Evolutionary conservation across 1,284 basidiomycete genomes (phyloP).

Genomic region (Tremellales sp.): DNA sequence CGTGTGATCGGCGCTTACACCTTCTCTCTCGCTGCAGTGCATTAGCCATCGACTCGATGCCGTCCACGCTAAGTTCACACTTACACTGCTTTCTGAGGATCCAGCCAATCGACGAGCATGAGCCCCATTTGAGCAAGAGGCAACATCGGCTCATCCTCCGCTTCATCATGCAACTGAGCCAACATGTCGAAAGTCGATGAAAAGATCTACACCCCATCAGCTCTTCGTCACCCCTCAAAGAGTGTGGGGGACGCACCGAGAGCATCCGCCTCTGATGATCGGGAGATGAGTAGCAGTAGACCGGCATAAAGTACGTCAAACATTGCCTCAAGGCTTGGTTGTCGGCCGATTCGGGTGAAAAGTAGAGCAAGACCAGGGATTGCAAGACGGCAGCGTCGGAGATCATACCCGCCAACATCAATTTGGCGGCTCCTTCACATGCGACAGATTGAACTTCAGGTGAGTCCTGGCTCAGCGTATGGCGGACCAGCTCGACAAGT

Average conservation of each 20-base stretch:
- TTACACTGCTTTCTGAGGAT: slow-evolving; percentile 74
- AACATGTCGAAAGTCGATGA: slow-evolving; percentile 69
- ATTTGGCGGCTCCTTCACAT: slow-evolving; percentile 80
- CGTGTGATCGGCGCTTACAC: slow-evolving; percentile 49
- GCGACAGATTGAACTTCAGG: slow-evolving; percentile 73
- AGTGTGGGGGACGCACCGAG: slow-evolving; percentile 54
- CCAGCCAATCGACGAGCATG: slow-evolving; percentile 89
- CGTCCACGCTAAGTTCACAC: slow-evolving; percentile 33
- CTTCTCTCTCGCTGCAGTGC: slow-evolving; percentile 40
- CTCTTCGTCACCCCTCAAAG: neutral
- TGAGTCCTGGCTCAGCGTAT: slow-evolving; percentile 68
- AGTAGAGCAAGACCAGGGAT: slow-evolving; percentile 74
- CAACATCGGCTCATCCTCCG: slow-evolving; percentile 74
- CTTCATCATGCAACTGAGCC: slow-evolving; percentile 60
- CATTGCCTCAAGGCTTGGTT: slow-evolving; percentile 90
- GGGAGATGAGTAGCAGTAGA: slow-evolving; percentile 82
- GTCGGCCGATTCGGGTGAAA: slow-evolving; percentile 77
- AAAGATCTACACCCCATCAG: slow-evolving; percentile 59
- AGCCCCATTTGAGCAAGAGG: slow-evolving; percentile 72
- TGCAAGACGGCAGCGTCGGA: slow-evolving; percentile 73
- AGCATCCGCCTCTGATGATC: slow-evolving; percentile 75
- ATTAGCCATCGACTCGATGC: neutral
- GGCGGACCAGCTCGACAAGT: slow-evolving; percentile 70
- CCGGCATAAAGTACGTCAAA: slow-evolving; percentile 91
- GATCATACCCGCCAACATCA: slow-evolving; percentile 80